Conservation (phyloP, 23 red algal species). For the Gracilaria gracilis region DNA sequence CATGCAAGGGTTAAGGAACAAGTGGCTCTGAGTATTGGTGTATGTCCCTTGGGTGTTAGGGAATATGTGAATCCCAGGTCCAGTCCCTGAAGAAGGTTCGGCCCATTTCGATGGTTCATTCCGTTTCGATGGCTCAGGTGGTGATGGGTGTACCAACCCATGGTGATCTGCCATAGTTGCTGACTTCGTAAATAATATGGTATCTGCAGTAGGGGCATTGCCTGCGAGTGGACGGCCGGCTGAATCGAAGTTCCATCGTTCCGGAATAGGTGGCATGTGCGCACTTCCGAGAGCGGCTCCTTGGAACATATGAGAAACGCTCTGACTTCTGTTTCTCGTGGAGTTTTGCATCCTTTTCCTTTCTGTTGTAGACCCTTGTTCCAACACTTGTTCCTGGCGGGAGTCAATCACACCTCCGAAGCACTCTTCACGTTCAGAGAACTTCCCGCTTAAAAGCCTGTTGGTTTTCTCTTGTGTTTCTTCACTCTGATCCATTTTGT, state of each 20-base stretch:
- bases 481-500: background rate
- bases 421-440: background rate
- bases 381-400: background rate
- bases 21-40: background rate
- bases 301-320: background rate
- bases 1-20: background rate
- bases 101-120: background rate
- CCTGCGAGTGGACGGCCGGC: background rate
- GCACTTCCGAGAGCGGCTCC: background rate
- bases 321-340: background rate
- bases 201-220: background rate
- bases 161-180: background rate
- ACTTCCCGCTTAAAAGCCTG: background rate
- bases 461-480: background rate
- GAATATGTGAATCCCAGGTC: background rate
- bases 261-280: background rate
- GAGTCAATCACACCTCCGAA: background rate
- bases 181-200: background rate
- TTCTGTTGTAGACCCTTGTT: slow-evolving; percentile 1
- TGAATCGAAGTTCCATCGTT: background rate
- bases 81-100: too few relatives aligned
- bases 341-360: background rate
- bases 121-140: background rate
- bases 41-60: background rate
- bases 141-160: background rate